phyloP scores from a whole-genome alignment of 108 stramenopile species.

The Hondaea fermentalgiana region DNA sequence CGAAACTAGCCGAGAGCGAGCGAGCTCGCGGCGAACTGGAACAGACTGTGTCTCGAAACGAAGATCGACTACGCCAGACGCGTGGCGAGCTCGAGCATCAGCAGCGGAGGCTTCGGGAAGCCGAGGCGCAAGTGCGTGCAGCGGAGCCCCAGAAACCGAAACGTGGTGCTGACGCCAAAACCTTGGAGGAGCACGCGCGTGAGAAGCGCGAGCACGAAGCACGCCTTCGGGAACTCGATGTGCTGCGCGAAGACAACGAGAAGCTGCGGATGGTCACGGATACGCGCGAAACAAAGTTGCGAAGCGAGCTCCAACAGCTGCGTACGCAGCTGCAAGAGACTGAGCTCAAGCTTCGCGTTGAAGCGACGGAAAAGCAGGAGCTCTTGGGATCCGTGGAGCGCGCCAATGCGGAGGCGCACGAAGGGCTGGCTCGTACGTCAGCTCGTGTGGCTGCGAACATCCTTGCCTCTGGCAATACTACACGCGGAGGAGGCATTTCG shows the following conservation, averaged over 20 bases:
- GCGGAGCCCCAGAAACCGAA: background rate
- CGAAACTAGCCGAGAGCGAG: background rate
- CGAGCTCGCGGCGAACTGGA: background rate
- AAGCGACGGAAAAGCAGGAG: background rate
- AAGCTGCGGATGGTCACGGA: background rate
- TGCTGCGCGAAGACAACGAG: background rate
- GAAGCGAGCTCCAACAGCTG: background rate
- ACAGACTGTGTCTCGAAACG: background rate
- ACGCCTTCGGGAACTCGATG: background rate
- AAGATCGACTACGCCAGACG: background rate
- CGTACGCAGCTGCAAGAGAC: background rate
- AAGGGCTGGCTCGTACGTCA: background rate
- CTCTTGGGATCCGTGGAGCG: background rate
- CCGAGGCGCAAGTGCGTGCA: background rate
- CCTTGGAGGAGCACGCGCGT: background rate
- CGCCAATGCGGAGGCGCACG: background rate
- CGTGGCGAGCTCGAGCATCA: background rate
- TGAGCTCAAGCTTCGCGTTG: background rate
- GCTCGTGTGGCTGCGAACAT: background rate
- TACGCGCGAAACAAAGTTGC: background rate
- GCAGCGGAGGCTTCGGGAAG: background rate
- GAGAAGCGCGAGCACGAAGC: background rate
- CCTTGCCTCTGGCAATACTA: too few species aligned
- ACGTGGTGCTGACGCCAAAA: background rate
- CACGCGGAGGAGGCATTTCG: background rate